These are phyloP conservation scores for Aotearoamyces nothofagi DNA, from an alignment of 2,329 filamentous ascomycete genomes.

Conservation along the genomic window DNA sequence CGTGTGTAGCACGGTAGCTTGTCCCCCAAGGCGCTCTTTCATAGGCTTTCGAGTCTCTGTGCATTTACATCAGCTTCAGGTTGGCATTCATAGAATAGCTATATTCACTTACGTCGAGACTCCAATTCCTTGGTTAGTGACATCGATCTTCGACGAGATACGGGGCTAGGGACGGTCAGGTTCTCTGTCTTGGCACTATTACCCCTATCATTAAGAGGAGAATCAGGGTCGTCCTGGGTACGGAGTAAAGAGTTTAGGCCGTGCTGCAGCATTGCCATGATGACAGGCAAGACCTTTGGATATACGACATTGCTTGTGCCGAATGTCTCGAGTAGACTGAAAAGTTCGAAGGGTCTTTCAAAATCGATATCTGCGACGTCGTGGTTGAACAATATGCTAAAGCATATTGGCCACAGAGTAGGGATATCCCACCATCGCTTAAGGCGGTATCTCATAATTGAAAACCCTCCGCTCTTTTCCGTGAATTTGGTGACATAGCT, in stretches of 20 bases:
- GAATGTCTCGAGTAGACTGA: constrained; percentile 61
- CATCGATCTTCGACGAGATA: constrained; percentile 37
- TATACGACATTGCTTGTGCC: constrained; percentile 52
- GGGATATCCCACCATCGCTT: constrained; percentile 82
- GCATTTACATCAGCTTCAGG: constrained; percentile 2
- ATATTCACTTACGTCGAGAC: constrained; percentile 29
- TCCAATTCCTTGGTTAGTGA: constrained; percentile 46
- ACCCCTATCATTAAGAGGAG: constrained; percentile 23
- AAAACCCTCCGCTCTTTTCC: constrained; percentile 81
- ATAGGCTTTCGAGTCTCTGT: constrained; percentile 26
- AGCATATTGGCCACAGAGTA: constrained; percentile 73
- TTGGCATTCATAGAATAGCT: background rate
- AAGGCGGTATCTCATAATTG: constrained; percentile 67
- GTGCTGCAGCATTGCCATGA: constrained; percentile 76
- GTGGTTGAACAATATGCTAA: constrained; percentile 75
- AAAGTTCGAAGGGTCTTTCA: constrained; percentile 58
- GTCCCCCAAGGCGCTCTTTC: constrained; percentile 34
- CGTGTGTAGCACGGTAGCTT: constrained; percentile 54
- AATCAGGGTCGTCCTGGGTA: constrained; percentile 43
- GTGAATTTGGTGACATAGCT: constrained; percentile 76
- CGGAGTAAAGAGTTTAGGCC: constrained; percentile 59
- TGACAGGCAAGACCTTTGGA: constrained; percentile 64
- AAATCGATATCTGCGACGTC: constrained; percentile 66
- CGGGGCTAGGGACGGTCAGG: constrained; percentile 12
- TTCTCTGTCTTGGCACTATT: constrained; percentile 9